Evolutionary conservation across 768 basidiomycete species (phyloP).

Genomic region (Mycena belliarum): DNA sequence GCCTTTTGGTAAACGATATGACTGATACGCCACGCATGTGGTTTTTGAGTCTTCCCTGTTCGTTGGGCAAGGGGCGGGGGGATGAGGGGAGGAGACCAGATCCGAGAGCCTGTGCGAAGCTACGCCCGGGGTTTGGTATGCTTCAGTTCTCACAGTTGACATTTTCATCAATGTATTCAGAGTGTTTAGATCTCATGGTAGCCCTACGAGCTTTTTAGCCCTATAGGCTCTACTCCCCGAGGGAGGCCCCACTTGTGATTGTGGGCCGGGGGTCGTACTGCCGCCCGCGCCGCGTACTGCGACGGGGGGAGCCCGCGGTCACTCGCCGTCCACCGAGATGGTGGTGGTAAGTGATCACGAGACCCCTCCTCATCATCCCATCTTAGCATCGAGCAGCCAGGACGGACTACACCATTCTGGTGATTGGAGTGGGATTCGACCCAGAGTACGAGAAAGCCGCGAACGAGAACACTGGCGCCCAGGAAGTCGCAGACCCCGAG

Average conservation of each 20-base stretch:
- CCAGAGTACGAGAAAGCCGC: too few species aligned
- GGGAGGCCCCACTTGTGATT: conserved; percentile 2
- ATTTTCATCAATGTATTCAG: background rate
- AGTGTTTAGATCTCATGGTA: background rate
- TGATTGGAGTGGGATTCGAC: background rate
- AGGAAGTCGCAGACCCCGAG: too few species aligned
- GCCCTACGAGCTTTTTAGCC: background rate
- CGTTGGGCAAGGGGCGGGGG: too few species aligned
- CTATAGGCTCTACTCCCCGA: conserved; percentile 7
- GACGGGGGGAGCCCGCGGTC: background rate
- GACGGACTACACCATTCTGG: background rate
- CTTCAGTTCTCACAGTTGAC: background rate
- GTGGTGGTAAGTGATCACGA: conserved; percentile 6
- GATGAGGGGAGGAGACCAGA: too few species aligned
- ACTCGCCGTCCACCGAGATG: background rate
- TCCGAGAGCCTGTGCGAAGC: too few species aligned
- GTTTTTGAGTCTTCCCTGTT: too few species aligned
- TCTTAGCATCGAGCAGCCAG: too few species aligned
- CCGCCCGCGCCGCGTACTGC: conserved; percentile 1
- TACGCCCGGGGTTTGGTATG: too few species aligned
- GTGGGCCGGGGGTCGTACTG: conserved; percentile 3
- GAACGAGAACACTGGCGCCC: too few species aligned
- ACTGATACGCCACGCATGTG: too few species aligned
- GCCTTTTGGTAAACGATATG: too few species aligned
- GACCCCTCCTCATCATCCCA: background rate